Base-by-base conservation (phyloP, 768 basidiomycete species). In the Phanerodontia chrysosporium region DNA sequence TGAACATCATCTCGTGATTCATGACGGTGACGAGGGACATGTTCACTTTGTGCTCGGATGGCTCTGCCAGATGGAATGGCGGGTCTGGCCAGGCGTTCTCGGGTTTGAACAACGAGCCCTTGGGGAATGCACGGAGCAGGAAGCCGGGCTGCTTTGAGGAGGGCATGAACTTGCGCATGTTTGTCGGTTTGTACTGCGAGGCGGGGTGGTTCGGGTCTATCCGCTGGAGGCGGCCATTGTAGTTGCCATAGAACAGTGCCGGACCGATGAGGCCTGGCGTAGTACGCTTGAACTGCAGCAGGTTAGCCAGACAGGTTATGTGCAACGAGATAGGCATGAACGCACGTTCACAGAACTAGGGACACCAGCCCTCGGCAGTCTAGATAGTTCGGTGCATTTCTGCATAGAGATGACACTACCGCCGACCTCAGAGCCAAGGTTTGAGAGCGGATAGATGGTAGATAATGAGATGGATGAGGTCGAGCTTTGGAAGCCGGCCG, bases 231-330 rank as follows among this genome's bases (percentile, higher is more conserved):
- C 57, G 5, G 62, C 46, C 16, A 29, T 53, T 21, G 18, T 16
- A 4, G 9, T n/a, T 12, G 56, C 56, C 46, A n/a, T 27, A 7
- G 44, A 29, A 8, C 35, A 57, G 9, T 9, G 57, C 12, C 46
- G 25, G 56, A 10, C 1, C 1, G 21, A 62, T 21, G 18, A 72
- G 69, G 9, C 79, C 80, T 0, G 77, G 79, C 3, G 73, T 76
- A 55, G 78, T 77, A 42, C 71, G 66, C 25, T 71, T 73, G 64
- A 76, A 79, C 80, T 81, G 49, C 6, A 39, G 29, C 16, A 21
- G 8, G 30, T 35, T 49, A 48, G 39, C n/a, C n/a, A 44, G 22
- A 16, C 28, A 32, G 56, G 45, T 45, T 9, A 53, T 18, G 3
- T 10, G 8, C 24, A 14, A 4, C 44, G 35, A 14, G 32, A 24